Evolutionary conservation across 495 filamentous ascomycete genomes (phyloP).

Genomic region (Tuber brumale): DNA sequence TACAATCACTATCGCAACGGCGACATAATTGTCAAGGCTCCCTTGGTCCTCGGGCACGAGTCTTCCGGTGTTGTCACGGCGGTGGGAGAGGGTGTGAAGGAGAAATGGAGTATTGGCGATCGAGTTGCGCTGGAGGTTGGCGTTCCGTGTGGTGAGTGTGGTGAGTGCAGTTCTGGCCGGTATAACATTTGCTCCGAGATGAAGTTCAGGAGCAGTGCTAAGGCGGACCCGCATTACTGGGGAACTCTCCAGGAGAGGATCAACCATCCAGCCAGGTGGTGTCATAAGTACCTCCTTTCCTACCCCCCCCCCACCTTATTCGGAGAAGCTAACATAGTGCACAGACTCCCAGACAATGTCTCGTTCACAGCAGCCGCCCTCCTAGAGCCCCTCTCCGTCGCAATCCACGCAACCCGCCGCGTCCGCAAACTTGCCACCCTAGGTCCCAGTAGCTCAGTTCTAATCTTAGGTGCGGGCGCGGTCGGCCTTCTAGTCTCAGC

Average conservation of each 20-base stretch:
- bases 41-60: slow-evolving; percentile 73
- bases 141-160: slow-evolving; percentile 69
- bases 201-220: slow-evolving; percentile 77
- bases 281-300: slow-evolving; percentile 52
- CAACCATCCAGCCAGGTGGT: slow-evolving; percentile 78
- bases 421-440: slow-evolving; percentile 43
- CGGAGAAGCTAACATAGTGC: slow-evolving; percentile 35
- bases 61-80: slow-evolving; percentile 59
- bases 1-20: slow-evolving; percentile 80
- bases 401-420: slow-evolving; percentile 71
- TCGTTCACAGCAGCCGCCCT: slow-evolving; percentile 72
- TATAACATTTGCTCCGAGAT: slow-evolving; percentile 86
- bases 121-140: slow-evolving; percentile 86
- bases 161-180: slow-evolving; percentile 60
- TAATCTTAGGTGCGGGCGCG: slow-evolving; percentile 81
- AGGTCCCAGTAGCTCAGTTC: slow-evolving; percentile 54
- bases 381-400: slow-evolving; percentile 79
- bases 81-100: slow-evolving; percentile 48
- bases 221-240: slow-evolving; percentile 75
- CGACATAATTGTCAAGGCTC: slow-evolving; percentile 65
- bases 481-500: slow-evolving; percentile 74
- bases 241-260: slow-evolving; percentile 85
- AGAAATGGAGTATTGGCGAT: slow-evolving; percentile 54
- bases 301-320: slow-evolving; percentile 12
- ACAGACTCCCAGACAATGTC: slow-evolving; percentile 61